Conservation (phyloP, 331 rosid species). For the Prunus yedoensis region DNA sequence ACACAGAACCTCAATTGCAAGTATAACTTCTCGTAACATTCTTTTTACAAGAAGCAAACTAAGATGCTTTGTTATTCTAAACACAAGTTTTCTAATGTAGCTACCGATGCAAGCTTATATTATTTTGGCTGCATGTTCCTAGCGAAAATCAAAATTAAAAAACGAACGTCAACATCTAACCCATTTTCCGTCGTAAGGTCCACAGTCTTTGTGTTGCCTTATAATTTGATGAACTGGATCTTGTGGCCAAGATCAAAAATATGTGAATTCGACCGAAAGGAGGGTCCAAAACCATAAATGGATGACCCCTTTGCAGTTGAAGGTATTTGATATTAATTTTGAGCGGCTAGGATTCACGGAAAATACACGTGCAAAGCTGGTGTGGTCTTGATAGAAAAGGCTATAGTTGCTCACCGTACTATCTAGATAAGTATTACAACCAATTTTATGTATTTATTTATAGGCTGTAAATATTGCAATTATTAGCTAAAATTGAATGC, state of each 20-base stretch:
- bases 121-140: background rate
- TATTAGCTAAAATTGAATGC: background rate
- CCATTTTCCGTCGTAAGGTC: background rate
- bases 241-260: background rate
- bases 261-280: background rate
- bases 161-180: background rate
- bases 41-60: no score
- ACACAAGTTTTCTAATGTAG: no score
- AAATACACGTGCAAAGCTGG: no score
- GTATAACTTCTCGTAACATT: no score
- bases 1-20: no score
- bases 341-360: background rate
- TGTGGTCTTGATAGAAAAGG: background rate
- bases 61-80: no score
- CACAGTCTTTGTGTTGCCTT: background rate
- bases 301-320: background rate
- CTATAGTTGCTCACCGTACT: background rate
- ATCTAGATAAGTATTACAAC: background rate
- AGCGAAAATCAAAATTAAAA: background rate
- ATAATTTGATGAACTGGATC: no score
- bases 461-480: background rate
- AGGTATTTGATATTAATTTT: background rate
- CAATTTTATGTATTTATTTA: background rate
- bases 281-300: constrained; percentile 4
- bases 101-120: no score